Evolutionary conservation across 108 stramenopile species (phyloP).

Genomic region (Parietichytrium sp.): DNA sequence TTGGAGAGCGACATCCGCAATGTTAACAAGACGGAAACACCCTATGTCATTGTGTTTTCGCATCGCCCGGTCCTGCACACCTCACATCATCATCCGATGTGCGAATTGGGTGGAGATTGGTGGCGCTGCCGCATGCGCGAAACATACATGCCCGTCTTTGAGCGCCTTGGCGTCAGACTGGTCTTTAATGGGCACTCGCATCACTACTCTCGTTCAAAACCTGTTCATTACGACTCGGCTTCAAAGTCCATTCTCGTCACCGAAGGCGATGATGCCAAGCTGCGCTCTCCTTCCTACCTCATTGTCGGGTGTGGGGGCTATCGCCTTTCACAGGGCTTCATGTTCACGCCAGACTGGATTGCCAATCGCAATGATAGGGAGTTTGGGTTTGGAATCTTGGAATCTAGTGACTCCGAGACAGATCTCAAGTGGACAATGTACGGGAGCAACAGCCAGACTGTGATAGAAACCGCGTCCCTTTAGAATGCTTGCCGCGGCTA

Average conservation of each 20-base stretch:
- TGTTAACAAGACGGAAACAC: slow-evolving; percentile 1
- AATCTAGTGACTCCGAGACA: neutral
- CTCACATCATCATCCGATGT: neutral
- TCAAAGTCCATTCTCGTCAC: neutral
- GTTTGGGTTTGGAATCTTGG: neutral
- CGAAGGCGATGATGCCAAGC: neutral
- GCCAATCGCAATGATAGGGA: neutral
- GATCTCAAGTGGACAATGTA: no score
- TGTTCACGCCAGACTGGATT: neutral
- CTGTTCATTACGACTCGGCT: neutral
- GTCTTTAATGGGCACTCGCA: slow-evolving; percentile 17
- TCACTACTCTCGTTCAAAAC: neutral
- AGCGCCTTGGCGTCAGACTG: neutral
- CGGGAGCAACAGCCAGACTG: no score
- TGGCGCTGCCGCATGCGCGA: neutral
- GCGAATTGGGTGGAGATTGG: slow-evolving; percentile 1
- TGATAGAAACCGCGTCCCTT: no score
- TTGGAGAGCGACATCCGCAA: neutral
- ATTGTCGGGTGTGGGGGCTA: neutral
- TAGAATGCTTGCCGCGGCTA: no score
- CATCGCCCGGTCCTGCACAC: neutral
- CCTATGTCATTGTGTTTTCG: slow-evolving; percentile 16
- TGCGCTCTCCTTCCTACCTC: neutral
- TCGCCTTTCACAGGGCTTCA: neutral
- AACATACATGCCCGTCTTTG: neutral